Conservation (phyloP, 1,139 yeast genomes). For the Pneumocystis canis region DNA sequence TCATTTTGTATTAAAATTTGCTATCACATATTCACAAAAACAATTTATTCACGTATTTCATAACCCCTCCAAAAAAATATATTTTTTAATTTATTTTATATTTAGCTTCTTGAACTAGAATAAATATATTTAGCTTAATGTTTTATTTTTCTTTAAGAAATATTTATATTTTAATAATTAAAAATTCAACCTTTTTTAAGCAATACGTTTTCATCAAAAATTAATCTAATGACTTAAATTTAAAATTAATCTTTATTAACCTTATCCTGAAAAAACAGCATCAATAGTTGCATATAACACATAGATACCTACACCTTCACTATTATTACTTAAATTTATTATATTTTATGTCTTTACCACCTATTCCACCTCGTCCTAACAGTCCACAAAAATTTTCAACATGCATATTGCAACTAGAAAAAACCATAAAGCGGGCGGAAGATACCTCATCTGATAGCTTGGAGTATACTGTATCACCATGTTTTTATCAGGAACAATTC, state of each 20-base stretch:
- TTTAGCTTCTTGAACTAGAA: neutral
- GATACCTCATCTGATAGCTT: neutral
- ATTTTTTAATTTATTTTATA: neutral
- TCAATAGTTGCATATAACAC: neutral
- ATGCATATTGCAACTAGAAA: neutral
- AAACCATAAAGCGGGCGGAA: neutral
- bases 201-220: neutral
- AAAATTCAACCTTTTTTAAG: neutral
- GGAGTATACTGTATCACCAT: too few relatives aligned
- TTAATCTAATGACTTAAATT: too few relatives aligned
- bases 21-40: neutral
- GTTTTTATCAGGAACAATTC: neutral
- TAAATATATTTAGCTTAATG: neutral
- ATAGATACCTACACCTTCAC: neutral
- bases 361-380: neutral
- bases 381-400: neutral
- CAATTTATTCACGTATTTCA: neutral
- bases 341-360: neutral
- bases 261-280: neutral
- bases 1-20: neutral
- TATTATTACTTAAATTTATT: neutral
- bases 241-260: neutral
- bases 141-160: too few relatives aligned
- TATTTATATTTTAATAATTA: neutral
- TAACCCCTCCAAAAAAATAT: neutral